Evolutionary conservation across 148 eudicot genomes (phyloP).

Genomic region (Gaultheria prostrata): DNA sequence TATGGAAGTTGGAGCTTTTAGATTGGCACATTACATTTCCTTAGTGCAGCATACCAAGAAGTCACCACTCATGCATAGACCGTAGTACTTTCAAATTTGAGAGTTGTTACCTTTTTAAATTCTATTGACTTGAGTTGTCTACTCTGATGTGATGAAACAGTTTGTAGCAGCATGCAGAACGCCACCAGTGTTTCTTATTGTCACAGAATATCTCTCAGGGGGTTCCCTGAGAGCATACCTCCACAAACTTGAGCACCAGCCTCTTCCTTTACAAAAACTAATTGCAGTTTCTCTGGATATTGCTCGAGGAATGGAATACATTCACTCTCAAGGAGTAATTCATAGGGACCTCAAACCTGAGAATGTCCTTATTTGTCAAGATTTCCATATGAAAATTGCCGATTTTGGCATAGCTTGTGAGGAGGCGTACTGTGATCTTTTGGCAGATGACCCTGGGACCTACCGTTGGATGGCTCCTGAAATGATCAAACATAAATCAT

Average conservation of each 20-base stretch:
- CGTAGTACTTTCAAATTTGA: neutral
- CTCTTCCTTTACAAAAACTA: conserved; percentile 54
- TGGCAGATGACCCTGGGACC: conserved; percentile 90
- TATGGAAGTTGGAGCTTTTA: neutral
- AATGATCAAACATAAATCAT: conserved; percentile 75
- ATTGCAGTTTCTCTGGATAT: conserved; percentile 66
- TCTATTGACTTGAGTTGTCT: neutral
- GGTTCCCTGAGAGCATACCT: conserved; percentile 86
- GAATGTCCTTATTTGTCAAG: conserved; percentile 62
- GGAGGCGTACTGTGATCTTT: conserved; percentile 65
- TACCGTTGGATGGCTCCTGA: conserved; percentile 99
- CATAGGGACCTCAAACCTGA: conserved; percentile 95
- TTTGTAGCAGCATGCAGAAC: conserved; percentile 82
- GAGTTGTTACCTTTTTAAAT: neutral
- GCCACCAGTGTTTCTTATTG: conserved; percentile 68
- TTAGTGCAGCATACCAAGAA: neutral
- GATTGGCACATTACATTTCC: neutral
- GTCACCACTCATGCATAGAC: neutral
- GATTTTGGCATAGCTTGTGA: conserved; percentile 97
- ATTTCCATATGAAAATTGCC: conserved; percentile 75
- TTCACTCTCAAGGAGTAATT: conserved; percentile 88
- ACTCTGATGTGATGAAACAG: conserved; percentile 29
- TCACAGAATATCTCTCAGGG: conserved; percentile 76
- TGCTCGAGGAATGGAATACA: conserved; percentile 88
- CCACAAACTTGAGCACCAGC: conserved; percentile 67